Percentiles rank a stretch among this genome's conserved stretches.
These are phyloP conservation scores for Quercus tomentella DNA, from an alignment of 331 rosid species.

Conservation along the genomic window DNA sequence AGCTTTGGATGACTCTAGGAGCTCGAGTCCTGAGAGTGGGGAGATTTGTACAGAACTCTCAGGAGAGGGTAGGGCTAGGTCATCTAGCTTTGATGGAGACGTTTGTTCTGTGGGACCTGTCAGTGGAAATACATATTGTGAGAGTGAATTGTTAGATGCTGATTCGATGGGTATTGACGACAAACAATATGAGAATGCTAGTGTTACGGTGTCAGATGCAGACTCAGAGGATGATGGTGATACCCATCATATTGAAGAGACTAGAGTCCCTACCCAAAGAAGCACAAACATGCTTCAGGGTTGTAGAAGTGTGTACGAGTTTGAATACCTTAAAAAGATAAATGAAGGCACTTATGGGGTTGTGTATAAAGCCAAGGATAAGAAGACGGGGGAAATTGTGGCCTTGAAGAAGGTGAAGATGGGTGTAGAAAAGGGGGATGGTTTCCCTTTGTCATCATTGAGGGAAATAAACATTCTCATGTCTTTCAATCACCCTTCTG, in stretches of 20 bases:
- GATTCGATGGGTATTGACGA: constrained; percentile 18
- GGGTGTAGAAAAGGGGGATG: constrained; percentile 62
- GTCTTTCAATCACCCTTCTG: constrained; percentile 69
- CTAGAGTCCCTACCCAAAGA: constrained; percentile 22
- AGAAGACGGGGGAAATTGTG: constrained; percentile 69
- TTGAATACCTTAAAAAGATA: constrained; percentile 78
- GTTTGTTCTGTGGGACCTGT: constrained; percentile 15
- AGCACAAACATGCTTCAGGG: constrained; percentile 62
- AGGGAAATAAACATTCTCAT: constrained; percentile 94
- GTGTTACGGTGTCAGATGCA: constrained; percentile 8
- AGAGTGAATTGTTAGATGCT: constrained; percentile 9
- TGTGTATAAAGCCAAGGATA: constrained; percentile 89
- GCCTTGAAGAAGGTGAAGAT: constrained; percentile 97
- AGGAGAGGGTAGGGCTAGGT: constrained; percentile 25
- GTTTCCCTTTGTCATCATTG: constrained; percentile 80
- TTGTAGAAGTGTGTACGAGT: constrained; percentile 74
- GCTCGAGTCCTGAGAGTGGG: constrained; percentile 50
- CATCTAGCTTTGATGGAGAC: constrained; percentile 38
- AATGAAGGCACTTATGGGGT: constrained; percentile 96
- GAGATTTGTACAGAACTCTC: constrained; percentile 41
- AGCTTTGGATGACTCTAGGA: not conserved
- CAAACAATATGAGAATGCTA: constrained; percentile 12
- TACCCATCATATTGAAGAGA: constrained; percentile 6
- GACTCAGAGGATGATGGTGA: constrained; percentile 34
- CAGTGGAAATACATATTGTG: constrained; percentile 25